phyloP scores from a whole-genome alignment of 352 stramenopile genomes.

The Phytophthora pini region DNA sequence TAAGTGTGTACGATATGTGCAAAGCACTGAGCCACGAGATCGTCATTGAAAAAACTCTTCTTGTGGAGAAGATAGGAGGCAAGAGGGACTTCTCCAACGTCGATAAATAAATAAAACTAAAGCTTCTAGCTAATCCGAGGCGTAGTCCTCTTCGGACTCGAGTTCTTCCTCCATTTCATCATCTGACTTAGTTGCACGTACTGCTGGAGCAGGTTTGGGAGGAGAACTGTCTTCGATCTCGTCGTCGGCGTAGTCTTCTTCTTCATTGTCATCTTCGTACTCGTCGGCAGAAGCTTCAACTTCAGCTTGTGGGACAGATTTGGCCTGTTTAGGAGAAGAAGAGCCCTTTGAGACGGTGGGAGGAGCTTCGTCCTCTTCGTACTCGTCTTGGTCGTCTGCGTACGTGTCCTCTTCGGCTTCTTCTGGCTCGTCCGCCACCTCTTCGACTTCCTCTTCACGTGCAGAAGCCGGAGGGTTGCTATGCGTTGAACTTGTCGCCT shows the following conservation, averaged over 20 bases:
- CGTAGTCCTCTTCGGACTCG: slow-evolving; percentile 64
- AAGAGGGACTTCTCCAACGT: slow-evolving; percentile 76
- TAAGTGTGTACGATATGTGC: slow-evolving; percentile 99
- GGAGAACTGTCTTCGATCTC: slow-evolving; percentile 29
- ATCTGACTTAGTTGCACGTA: slow-evolving; percentile 16
- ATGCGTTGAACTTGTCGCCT: background rate
- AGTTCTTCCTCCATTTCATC: slow-evolving; percentile 44
- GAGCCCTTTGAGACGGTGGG: slow-evolving; percentile 1
- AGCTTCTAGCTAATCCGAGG: slow-evolving; percentile 48
- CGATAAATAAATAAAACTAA: slow-evolving; percentile 11
- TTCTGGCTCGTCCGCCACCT: slow-evolving; percentile 18
- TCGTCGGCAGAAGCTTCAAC: slow-evolving; percentile 23
- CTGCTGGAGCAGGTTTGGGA: slow-evolving; percentile 6
- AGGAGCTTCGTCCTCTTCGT: slow-evolving; percentile 46
- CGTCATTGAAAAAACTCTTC: slow-evolving; percentile 89
- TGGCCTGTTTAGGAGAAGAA: slow-evolving; percentile 1
- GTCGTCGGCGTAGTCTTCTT: slow-evolving; percentile 35
- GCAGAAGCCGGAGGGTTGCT: slow-evolving; percentile 14
- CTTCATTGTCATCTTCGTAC: slow-evolving; percentile 35
- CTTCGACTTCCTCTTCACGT: slow-evolving; percentile 30
- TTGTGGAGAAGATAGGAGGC: slow-evolving; percentile 93
- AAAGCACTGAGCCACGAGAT: slow-evolving; percentile 97
- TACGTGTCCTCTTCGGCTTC: slow-evolving; percentile 29
- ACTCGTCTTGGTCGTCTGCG: slow-evolving; percentile 48
- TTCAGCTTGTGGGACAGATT: background rate